Percentiles rank a stretch among this genome's conserved stretches.
These are phyloP conservation scores for Cutaneotrichosporon sp. DNA, from an alignment of 1,284 basidiomycete genomes.

Conservation along the genomic window DNA sequence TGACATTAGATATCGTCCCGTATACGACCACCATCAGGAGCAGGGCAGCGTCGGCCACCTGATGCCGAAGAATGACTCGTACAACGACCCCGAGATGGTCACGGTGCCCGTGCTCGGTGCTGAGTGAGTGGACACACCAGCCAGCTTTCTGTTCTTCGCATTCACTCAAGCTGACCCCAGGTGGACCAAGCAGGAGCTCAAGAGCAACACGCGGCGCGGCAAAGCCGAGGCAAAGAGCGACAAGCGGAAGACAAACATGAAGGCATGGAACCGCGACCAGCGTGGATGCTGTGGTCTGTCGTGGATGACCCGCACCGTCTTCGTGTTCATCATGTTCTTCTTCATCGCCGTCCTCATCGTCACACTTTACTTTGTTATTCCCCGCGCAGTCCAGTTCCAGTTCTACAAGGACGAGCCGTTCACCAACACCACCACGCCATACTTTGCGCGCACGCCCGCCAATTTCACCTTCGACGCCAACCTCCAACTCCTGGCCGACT, in stretches of 20 bases:
- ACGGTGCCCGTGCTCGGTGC: slow-evolving; percentile 81
- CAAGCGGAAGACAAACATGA: slow-evolving; percentile 57
- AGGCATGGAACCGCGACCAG: slow-evolving; percentile 66
- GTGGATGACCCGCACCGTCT: slow-evolving; percentile 65
- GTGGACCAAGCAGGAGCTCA: slow-evolving; percentile 72
- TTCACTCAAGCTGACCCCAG: slow-evolving; percentile 16
- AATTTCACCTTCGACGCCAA: slow-evolving; percentile 79
- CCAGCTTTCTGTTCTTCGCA: too few relatives aligned
- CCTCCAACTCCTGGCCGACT: slow-evolving; percentile 68
- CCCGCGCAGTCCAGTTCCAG: slow-evolving; percentile 66
- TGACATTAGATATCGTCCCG: slow-evolving; percentile 27
- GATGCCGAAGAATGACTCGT: slow-evolving; percentile 37
- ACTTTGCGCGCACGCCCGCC: slow-evolving; percentile 65
- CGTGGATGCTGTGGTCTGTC: slow-evolving; percentile 63
- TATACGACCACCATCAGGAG: slow-evolving; percentile 29
- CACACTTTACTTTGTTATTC: slow-evolving; percentile 67
- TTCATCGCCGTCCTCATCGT: slow-evolving; percentile 58
- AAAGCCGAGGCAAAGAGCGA: slow-evolving; percentile 59
- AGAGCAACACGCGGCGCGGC: slow-evolving; percentile 64
- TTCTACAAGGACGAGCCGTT: slow-evolving; percentile 61
- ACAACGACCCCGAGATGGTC: slow-evolving; percentile 18
- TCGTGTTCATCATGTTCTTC: slow-evolving; percentile 64
- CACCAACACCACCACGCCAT: slow-evolving; percentile 51
- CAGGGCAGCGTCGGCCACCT: slow-evolving; percentile 12
- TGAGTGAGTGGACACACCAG: too few relatives aligned